These are phyloP conservation scores for Flaveria bidentis DNA, from an alignment of 129 eudicot species.

Conservation along the genomic window DNA sequence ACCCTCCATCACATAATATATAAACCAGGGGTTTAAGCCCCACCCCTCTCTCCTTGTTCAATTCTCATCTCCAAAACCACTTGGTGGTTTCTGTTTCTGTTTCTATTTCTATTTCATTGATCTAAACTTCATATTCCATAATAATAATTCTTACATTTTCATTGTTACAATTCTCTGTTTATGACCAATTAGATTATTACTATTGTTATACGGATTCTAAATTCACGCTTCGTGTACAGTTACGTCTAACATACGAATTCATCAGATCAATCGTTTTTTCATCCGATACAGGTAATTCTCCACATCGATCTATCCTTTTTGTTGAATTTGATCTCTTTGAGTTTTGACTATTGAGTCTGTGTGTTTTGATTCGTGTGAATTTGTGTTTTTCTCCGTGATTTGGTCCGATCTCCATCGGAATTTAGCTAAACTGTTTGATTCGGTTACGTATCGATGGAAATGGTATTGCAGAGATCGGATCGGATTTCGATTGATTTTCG, in stretches of 20 bases:
- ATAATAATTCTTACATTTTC: slow-evolving; percentile 6
- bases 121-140: slow-evolving; percentile 23
- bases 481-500: slow-evolving; percentile 18
- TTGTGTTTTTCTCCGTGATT: slow-evolving; percentile 20
- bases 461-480: slow-evolving; percentile 37
- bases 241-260: slow-evolving; percentile 27
- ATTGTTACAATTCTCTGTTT: slow-evolving; percentile 22
- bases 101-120: slow-evolving; percentile 1
- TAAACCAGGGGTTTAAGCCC: slow-evolving; percentile 46
- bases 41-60: neutral
- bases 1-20: slow-evolving; percentile 34
- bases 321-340: neutral
- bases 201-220: slow-evolving; percentile 7
- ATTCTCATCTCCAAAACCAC: slow-evolving; percentile 36
- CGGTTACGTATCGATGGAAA: neutral
- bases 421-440: slow-evolving; percentile 20
- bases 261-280: slow-evolving; percentile 31
- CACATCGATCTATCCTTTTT: slow-evolving; percentile 20
- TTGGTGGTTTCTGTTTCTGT: slow-evolving; percentile 21
- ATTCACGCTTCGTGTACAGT: slow-evolving; percentile 26
- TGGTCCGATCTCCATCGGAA: slow-evolving; percentile 31
- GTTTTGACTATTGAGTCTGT: neutral
- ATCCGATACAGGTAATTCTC: slow-evolving; percentile 30
- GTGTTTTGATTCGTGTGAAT: slow-evolving; percentile 13
- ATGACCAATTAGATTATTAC: slow-evolving; percentile 19